Evolutionary conservation across 495 filamentous ascomycete species (phyloP).

Genomic region (Penicillium lividum): DNA sequence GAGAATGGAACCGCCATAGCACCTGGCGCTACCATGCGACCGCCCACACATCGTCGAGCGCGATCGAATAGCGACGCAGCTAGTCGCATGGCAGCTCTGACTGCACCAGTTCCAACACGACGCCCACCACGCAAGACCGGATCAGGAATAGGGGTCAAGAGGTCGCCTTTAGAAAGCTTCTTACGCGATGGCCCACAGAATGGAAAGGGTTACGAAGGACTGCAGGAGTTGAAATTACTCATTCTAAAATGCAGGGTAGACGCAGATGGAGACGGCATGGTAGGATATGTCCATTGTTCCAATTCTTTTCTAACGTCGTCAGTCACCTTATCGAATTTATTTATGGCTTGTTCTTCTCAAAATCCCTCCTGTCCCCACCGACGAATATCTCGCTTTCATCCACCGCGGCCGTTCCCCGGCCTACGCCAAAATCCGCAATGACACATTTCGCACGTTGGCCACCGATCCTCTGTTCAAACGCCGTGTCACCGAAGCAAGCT

Average conservation of each 20-base stretch:
- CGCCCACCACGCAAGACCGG: constrained; percentile 56
- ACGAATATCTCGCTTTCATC: constrained; percentile 84
- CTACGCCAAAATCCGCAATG: constrained; percentile 96
- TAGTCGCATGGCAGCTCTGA: constrained; percentile 37
- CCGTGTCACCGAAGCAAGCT: constrained; percentile 88
- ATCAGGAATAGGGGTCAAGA: constrained; percentile 56
- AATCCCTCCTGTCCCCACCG: constrained; percentile 77
- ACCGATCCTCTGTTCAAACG: constrained; percentile 95
- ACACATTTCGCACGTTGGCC: constrained; percentile 93
- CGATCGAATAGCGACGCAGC: constrained; percentile 76
- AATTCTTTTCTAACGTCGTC: constrained; percentile 13
- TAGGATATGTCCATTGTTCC: constrained; percentile 32
- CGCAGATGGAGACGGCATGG: constrained; percentile 88
- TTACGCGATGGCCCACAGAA: constrained; percentile 72
- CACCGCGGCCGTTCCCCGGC: constrained; percentile 91
- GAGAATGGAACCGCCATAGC: constrained; percentile 23
- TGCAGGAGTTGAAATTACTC: constrained; percentile 73
- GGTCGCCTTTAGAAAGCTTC: constrained; percentile 63
- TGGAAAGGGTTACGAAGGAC: constrained; percentile 63
- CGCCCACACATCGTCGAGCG: constrained; percentile 51
- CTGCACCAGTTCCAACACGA: constrained; percentile 33
- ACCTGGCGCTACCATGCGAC: constrained; percentile 24
- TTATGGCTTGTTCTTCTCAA: constrained; percentile 92
- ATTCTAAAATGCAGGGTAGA: constrained; percentile 79
- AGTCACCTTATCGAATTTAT: constrained; percentile 95